Base-by-base conservation (phyloP, 768 basidiomycete genomes). In the Mrakia frigida region DNA sequence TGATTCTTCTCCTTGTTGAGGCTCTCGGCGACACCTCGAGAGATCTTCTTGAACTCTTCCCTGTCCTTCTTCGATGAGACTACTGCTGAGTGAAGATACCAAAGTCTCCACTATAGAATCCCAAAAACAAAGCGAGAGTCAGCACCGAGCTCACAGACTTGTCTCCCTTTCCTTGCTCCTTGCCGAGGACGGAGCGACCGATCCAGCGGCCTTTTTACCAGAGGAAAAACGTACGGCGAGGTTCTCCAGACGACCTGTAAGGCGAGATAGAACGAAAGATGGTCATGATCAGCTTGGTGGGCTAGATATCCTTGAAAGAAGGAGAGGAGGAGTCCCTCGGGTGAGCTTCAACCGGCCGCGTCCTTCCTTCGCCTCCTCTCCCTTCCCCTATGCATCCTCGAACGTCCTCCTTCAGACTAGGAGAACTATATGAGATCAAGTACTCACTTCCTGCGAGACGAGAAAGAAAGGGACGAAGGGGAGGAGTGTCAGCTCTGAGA, bases 1-100 rank as follows among this genome's bases (percentile, higher is more conserved):
- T 33, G 31, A 4, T 46, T 46, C 53, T 53, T 71, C 10, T 71
- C 70, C 35, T 53, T 46, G 43, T 71, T 28, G n/a, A 71, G 41
- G 16, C 2, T 28, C 0, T 50, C 70, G 70, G 43, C 70, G 28
- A 71, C 43, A 10, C 25, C 70, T 71, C 70, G n/a, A n/a, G 43
- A 50, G 33, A 71, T 18, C 70, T 71, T 71, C 43, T 71, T 71
- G 70, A 71, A 71, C 43, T 71, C 70, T 14, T 71, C 41, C 14
- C 70, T 21, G 4, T 71, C 46, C 53, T 52, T 71, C 46, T 46
- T 50, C 28, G 70, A 71, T 7, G 70, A 71, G 46, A 71, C 46
- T 18, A 52, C 46, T 11, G 53, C 46, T 16, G 41, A 31, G 35
- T 71, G 46, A 10, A 71, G 70, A 31, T 71, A 71, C 70, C 70